Conservation (phyloP, 768 basidiomycete species). For the Gymnopilus junonius region DNA sequence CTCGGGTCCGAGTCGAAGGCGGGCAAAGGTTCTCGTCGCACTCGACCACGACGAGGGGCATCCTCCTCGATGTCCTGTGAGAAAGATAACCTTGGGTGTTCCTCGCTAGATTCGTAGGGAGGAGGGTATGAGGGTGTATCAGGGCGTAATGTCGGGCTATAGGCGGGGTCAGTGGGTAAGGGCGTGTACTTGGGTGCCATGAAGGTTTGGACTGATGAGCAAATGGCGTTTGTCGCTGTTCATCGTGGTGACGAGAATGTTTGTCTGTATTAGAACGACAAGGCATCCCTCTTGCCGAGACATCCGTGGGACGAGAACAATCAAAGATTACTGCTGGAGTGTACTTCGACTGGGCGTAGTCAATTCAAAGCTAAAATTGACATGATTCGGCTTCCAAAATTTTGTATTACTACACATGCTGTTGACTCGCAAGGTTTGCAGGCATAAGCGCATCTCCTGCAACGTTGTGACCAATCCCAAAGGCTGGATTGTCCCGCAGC, state of each 20-base stretch:
- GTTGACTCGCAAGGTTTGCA: too few relatives aligned
- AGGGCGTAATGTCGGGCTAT: constrained; percentile 19
- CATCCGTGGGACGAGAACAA: too few relatives aligned
- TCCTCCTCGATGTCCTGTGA: constrained; percentile 22
- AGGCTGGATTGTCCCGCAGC: too few relatives aligned
- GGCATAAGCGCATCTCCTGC: too few relatives aligned
- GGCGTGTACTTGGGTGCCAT: constrained; percentile 27
- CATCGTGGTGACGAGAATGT: neutral
- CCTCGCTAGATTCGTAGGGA: constrained; percentile 18
- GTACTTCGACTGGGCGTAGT: too few relatives aligned
- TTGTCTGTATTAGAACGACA: neutral
- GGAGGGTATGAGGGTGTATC: constrained; percentile 20
- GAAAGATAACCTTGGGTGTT: neutral
- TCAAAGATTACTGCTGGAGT: too few relatives aligned
- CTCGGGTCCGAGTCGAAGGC: constrained; percentile 42
- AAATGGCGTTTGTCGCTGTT: neutral
- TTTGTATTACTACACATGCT: too few relatives aligned
- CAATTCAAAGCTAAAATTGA: too few relatives aligned
- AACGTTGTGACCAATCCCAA: too few relatives aligned
- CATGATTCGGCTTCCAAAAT: too few relatives aligned
- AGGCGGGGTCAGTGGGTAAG: constrained; percentile 13
- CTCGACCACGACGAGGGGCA: constrained; percentile 18
- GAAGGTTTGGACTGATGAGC: neutral
- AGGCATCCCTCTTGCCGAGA: too few relatives aligned
- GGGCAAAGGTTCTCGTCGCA: constrained; percentile 18